Conservation (phyloP, 2,329 filamentous ascomycete species). For the Akanthomyces dipterigenus region DNA sequence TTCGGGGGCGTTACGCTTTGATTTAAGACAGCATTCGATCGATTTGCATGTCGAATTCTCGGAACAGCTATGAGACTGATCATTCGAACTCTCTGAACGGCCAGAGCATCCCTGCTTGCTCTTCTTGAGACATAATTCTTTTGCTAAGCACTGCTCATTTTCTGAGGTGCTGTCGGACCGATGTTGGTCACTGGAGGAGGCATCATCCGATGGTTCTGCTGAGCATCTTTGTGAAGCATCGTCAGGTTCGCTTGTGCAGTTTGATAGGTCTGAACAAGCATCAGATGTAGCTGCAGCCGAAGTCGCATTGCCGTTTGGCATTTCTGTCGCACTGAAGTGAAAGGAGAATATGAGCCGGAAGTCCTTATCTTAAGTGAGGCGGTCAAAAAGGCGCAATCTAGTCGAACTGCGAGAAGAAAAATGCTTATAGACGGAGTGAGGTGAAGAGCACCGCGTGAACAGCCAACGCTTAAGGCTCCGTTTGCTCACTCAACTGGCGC, state of each 20-base stretch:
- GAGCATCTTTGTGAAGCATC: neutral
- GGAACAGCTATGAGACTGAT: neutral
- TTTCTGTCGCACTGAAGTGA: neutral
- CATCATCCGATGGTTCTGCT: neutral
- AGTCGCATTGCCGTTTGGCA: neutral
- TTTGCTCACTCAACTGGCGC: neutral
- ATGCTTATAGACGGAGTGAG: neutral
- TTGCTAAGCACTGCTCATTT: neutral
- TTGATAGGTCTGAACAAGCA: neutral
- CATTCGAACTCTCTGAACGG: neutral
- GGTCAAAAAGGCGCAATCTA: neutral
- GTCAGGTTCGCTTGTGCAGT: neutral
- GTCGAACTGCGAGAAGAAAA: too few species aligned
- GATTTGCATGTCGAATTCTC: neutral
- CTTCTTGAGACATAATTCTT: neutral
- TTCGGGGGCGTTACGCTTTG: neutral
- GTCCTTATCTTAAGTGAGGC: neutral
- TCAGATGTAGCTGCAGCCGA: neutral
- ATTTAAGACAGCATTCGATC: neutral
- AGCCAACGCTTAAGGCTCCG: neutral
- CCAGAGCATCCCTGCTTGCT: neutral
- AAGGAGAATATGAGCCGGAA: too few species aligned
- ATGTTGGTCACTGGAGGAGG: neutral
- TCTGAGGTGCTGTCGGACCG: neutral
- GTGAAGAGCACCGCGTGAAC: neutral